Conservation (phyloP, 2,329 filamentous ascomycete species). For the Acrocalymma vagum region DNA sequence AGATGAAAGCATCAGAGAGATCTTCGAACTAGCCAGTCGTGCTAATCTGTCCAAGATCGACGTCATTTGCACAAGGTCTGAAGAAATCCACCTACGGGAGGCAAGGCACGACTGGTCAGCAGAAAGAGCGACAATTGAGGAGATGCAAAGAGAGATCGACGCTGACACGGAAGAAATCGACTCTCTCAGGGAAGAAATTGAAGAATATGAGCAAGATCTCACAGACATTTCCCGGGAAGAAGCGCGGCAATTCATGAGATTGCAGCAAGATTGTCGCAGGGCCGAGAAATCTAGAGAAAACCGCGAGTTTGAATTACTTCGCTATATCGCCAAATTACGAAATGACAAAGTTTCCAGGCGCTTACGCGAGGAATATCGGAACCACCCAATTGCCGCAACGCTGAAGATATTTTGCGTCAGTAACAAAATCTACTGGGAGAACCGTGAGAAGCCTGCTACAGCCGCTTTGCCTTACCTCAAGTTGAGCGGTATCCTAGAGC, state of each 20-base stretch:
- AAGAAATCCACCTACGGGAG: slow-evolving; percentile 20
- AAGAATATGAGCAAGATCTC: slow-evolving; percentile 9
- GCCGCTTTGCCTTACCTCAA: slow-evolving; percentile 43
- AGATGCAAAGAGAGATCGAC: slow-evolving; percentile 11
- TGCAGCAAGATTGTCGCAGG: slow-evolving; percentile 6
- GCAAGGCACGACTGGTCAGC: slow-evolving; percentile 20
- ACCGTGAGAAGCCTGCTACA: slow-evolving; percentile 35
- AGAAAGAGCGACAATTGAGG: slow-evolving; percentile 17
- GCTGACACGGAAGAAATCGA: slow-evolving; percentile 8
- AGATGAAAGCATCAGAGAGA: slow-evolving; percentile 50
- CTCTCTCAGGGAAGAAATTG: slow-evolving; percentile 16
- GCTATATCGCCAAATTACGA: slow-evolving; percentile 48
- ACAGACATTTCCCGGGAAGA: slow-evolving; percentile 22
- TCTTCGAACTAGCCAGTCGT: slow-evolving; percentile 52
- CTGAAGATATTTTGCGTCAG: slow-evolving; percentile 56
- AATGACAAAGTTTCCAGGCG: slow-evolving; percentile 45
- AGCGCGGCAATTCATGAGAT: slow-evolving; percentile 27
- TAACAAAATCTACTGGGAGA: slow-evolving; percentile 54
- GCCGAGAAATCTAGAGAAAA: slow-evolving; percentile 17
- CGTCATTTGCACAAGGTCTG: slow-evolving; percentile 31
- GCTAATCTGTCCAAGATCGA: slow-evolving; percentile 46
- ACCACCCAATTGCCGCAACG: slow-evolving; percentile 22
- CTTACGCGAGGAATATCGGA: slow-evolving; percentile 40
- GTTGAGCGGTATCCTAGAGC: slow-evolving; percentile 53
- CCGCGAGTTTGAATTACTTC: slow-evolving; percentile 32